Percentiles rank a stretch among this genome's conserved stretches.
phyloP scores from a whole-genome alignment of 1,139 yeast genomes.

The Magnusiomyces magnusii region DNA sequence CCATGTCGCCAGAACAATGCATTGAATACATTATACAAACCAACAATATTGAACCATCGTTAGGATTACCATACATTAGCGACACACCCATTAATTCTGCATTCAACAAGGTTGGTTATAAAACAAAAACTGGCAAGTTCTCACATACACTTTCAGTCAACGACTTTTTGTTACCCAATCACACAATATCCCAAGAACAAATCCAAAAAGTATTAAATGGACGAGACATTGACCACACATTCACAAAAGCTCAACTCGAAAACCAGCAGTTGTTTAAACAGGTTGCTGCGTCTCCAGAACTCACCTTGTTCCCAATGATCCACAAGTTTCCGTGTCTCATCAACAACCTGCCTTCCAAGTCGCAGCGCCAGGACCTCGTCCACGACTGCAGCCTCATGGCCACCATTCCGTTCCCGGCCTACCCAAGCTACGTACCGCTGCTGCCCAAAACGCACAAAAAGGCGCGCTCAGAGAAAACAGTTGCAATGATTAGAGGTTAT shows the following conservation, averaged over 20 bases:
- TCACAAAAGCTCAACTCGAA: neutral
- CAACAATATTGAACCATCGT: neutral
- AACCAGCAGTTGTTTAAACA: neutral
- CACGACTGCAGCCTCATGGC: neutral
- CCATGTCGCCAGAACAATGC: neutral
- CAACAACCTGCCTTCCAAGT: neutral
- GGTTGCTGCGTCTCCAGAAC: neutral
- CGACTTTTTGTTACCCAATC: neutral
- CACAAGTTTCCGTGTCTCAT: conserved; percentile 1
- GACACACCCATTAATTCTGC: neutral
- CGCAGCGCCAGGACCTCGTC: neutral
- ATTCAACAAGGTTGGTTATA: neutral
- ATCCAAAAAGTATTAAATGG: neutral
- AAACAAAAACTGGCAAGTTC: neutral
- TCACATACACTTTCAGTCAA: neutral
- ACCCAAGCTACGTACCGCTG: neutral
- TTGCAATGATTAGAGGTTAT: neutral
- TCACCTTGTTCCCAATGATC: neutral
- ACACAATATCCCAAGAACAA: neutral
- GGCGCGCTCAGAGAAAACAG: too few species aligned
- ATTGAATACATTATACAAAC: neutral
- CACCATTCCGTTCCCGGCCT: neutral
- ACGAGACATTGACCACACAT: neutral
- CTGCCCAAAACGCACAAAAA: neutral
- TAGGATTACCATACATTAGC: neutral